phyloP scores from a whole-genome alignment of 306 rosid species.

The Sechiopsis laciniata region DNA sequence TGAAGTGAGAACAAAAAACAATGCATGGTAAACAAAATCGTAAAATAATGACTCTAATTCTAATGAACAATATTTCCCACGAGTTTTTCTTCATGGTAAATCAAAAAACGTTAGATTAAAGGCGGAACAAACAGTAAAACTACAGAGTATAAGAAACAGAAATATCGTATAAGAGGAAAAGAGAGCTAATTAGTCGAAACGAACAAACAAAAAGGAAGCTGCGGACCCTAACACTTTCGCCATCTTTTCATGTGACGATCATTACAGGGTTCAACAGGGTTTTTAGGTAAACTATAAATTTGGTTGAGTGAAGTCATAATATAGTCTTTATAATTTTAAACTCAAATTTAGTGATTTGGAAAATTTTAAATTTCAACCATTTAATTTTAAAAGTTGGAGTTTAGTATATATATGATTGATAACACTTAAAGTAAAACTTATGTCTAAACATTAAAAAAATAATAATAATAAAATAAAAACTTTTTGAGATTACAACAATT shows the following conservation, averaged over 20 bases:
- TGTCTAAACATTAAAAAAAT: too few relatives aligned
- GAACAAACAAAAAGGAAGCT: neutral
- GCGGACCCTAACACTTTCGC: neutral
- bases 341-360: too few relatives aligned
- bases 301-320: too few relatives aligned
- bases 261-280: neutral
- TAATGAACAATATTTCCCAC: slow-evolving; percentile 29
- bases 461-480: too few relatives aligned
- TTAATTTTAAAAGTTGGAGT: too few relatives aligned
- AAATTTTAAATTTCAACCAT: too few relatives aligned
- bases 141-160: neutral
- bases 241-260: neutral
- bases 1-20: neutral
- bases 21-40: neutral
- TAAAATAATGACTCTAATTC: neutral
- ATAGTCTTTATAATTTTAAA: too few relatives aligned
- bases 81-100: slow-evolving; percentile 53
- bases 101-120: slow-evolving; percentile 24
- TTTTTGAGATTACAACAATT: too few relatives aligned
- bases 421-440: too few relatives aligned
- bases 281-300: too few relatives aligned
- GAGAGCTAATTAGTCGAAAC: neutral
- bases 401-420: too few relatives aligned
- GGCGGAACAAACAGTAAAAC: neutral
- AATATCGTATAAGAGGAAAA: neutral